Conservation (phyloP, 164 flowering plant species). For the Umbilicus rupestris region DNA sequence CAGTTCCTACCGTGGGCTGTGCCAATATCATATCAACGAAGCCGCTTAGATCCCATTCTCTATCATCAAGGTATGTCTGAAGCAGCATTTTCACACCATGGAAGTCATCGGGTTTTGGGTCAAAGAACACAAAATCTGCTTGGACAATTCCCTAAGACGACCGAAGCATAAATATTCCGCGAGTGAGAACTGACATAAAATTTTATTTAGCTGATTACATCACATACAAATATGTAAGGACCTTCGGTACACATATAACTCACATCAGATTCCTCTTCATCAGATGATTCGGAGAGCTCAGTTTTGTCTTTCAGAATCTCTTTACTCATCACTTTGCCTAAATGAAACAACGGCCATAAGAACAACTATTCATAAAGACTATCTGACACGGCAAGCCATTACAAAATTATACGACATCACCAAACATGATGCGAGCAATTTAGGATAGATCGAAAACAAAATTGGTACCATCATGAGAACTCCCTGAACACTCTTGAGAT, state of each 20-base stretch:
- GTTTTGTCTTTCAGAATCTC: conserved; percentile 16
- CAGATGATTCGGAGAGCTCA: conserved; percentile 32
- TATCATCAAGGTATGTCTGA: conserved; percentile 61
- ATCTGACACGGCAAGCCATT: no score
- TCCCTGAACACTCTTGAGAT: conserved; percentile 9
- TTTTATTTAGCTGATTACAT: no score
- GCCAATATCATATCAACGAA: conserved; percentile 78
- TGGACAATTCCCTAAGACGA: conserved; percentile 54
- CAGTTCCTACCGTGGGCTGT: conserved; percentile 94
- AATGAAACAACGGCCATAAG: not conserved
- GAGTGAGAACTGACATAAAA: not conserved
- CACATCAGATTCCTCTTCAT: conserved; percentile 54
- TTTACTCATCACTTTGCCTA: conserved; percentile 20
- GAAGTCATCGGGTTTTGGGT: conserved; percentile 77
- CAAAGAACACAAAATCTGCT: conserved; percentile 90
- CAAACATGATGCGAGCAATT: not conserved
- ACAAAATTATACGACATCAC: no score
- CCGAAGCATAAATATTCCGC: not conserved
- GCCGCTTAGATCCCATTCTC: conserved; percentile 74
- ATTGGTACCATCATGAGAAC: conserved; percentile 28
- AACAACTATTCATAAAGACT: not conserved
- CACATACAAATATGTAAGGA: no score
- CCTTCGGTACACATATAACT: conserved; percentile 8
- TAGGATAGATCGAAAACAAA: not conserved
- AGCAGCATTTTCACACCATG: conserved; percentile 82